Evolutionary conservation across 352 stramenopile genomes (phyloP).

Genomic region (Phytopythium delawarense): DNA sequence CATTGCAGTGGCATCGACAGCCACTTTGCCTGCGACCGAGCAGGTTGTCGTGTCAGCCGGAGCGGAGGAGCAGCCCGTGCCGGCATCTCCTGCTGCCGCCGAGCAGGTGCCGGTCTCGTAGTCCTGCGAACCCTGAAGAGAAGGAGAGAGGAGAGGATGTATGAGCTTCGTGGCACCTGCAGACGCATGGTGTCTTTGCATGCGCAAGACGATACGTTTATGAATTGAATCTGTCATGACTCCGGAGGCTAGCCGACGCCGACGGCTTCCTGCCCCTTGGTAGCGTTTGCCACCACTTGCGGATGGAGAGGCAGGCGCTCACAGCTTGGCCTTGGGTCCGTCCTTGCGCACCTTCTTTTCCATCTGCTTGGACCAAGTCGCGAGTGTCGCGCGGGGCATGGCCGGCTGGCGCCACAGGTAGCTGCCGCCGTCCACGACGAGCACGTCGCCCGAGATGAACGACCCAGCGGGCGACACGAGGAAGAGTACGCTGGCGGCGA

Average conservation of each 20-base stretch:
- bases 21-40: too few relatives aligned
- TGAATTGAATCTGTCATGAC: not conserved
- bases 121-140: not conserved
- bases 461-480: slow-evolving; percentile 68
- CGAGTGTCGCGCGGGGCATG: slow-evolving; percentile 68
- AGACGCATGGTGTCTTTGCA: not conserved
- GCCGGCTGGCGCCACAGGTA: slow-evolving; percentile 77
- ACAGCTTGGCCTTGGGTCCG: slow-evolving; percentile 50
- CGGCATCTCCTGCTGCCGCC: not conserved
- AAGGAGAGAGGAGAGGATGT: not conserved
- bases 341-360: slow-evolving; percentile 54
- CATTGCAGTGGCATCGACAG: slow-evolving; percentile 12
- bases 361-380: slow-evolving; percentile 73
- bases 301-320: slow-evolving; percentile 3
- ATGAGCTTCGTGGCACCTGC: not conserved
- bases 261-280: too few relatives aligned
- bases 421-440: slow-evolving; percentile 82
- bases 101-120: not conserved
- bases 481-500: slow-evolving; percentile 78
- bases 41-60: too few relatives aligned
- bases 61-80: not conserved
- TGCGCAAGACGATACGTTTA: not conserved
- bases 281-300: not conserved
- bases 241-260: not conserved
- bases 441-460: slow-evolving; percentile 79